Evolutionary conservation across 768 basidiomycete genomes (phyloP).

Genomic region (Mrakia frigida): DNA sequence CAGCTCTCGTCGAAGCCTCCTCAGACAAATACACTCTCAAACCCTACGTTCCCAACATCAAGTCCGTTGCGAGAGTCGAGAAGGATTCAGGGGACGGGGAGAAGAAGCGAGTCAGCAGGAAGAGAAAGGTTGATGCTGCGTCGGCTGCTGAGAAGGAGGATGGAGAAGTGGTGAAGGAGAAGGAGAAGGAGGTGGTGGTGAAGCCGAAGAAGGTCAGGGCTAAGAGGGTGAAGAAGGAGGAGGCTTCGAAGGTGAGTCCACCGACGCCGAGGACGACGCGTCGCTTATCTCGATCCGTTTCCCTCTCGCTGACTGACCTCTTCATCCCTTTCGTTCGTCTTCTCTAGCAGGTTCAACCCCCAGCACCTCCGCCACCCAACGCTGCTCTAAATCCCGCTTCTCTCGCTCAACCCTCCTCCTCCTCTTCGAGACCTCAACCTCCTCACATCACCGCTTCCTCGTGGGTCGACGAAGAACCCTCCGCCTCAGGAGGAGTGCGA

Average conservation of each 20-base stretch:
- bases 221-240: not conserved
- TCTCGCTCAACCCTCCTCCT: no score
- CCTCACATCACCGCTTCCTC: no score
- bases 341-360: not conserved
- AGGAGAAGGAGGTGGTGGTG: not conserved
- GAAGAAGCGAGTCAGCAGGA: not conserved
- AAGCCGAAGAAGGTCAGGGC: not conserved
- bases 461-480: no score
- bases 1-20: not conserved
- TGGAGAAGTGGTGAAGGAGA: not conserved
- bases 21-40: conserved; percentile 7
- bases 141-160: not conserved
- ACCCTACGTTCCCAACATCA: not conserved
- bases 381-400: not conserved
- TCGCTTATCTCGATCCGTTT: not conserved
- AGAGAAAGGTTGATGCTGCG: not conserved
- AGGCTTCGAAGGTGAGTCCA: not conserved
- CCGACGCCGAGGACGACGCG: not conserved
- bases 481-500: no score
- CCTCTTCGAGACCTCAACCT: no score
- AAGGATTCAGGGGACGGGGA: not conserved
- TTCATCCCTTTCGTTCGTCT: not conserved
- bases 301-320: not conserved
- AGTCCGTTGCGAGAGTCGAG: not conserved
- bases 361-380: not conserved